Base-by-base conservation (phyloP, 768 basidiomycete species). In the Mycena maculata region DNA sequence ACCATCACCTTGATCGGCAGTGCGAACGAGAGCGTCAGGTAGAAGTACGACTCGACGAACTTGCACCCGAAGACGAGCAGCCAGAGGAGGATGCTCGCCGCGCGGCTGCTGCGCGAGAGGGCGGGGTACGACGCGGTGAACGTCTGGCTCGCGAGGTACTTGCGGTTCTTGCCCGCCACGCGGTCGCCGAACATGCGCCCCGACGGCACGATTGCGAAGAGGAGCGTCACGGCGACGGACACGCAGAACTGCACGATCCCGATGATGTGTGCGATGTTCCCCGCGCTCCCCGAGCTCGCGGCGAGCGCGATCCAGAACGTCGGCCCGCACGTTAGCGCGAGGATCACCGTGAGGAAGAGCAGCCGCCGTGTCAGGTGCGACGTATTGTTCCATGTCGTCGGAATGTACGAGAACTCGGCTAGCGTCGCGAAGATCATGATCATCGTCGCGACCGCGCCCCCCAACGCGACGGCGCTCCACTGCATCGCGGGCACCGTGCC, bases 131-230 rank as follows among this genome's bases (percentile, higher is more conserved):
- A 93, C 0, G 97, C 98, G 0, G 98, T 99, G 81, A 99, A 99
- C 0, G 98, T 99, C 78, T 99, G 98, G 70, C 91, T 95, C 18
- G 98, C 98, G 50, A 99, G 92, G 77, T 99, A 99, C 77, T 99
- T 99, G 71, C 98, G 85, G 15, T 90, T 91, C 82, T 98, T 99
- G 56, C 97, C 93, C 0, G 92, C 94, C 0, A 99, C 98, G 59
- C 97, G 89, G 77, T 99, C 98, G 31, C 98, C 98, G 75, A 99
- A 99, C 95, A 99, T 98, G 22, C 97, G 90, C 0, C 96, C 98
- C 1, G 96, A 97, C 0, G 98, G 98, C 80, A 99, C 88, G 74
- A 94, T 85, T 27, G 94, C 88, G 77, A 99, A 99, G 8, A 96
- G 84, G 52, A 96, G 80, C 1, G 94, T 94, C 11, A 91, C 94